Percentiles rank a stretch among this genome's conserved stretches.
Conservation (phyloP, 371 early-diverging fungal species). For the Blakeslea trispora region DNA sequence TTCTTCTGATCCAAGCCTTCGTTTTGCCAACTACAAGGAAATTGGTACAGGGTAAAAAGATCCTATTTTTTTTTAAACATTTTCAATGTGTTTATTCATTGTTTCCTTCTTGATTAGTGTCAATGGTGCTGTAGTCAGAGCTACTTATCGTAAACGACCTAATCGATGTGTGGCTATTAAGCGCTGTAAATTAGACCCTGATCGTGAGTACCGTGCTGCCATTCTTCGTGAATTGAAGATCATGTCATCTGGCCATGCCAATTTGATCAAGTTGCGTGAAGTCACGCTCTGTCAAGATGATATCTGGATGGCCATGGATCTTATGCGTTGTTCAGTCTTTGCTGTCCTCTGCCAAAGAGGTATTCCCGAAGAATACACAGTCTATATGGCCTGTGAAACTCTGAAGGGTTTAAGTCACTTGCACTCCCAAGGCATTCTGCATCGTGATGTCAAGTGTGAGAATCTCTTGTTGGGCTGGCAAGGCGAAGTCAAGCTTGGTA, state of each 20-base stretch:
- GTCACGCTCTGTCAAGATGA: slow-evolving; percentile 43
- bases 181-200: slow-evolving; percentile 46
- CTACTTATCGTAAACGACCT: slow-evolving; percentile 35
- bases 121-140: slow-evolving; percentile 49
- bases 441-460: slow-evolving; percentile 57
- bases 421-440: slow-evolving; percentile 48
- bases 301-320: slow-evolving; percentile 52
- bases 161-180: slow-evolving; percentile 44
- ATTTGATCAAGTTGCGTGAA: slow-evolving; percentile 46
- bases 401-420: slow-evolving; percentile 43
- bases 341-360: slow-evolving; percentile 47
- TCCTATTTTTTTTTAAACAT: background rate
- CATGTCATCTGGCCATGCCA: slow-evolving; percentile 47
- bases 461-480: slow-evolving; percentile 50
- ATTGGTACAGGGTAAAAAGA: slow-evolving; percentile 45
- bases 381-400: slow-evolving; percentile 42
- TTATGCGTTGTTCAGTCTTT: slow-evolving; percentile 52
- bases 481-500: slow-evolving; percentile 52
- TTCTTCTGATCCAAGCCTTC: slow-evolving; percentile 37
- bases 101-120: slow-evolving; percentile 26
- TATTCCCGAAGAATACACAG: slow-evolving; percentile 44
- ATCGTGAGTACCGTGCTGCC: slow-evolving; percentile 48
- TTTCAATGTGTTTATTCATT: background rate
- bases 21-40: slow-evolving; percentile 41
- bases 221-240: slow-evolving; percentile 48